phyloP scores from a whole-genome alignment of 441 rosid genomes.

The Omphalea diandra region DNA sequence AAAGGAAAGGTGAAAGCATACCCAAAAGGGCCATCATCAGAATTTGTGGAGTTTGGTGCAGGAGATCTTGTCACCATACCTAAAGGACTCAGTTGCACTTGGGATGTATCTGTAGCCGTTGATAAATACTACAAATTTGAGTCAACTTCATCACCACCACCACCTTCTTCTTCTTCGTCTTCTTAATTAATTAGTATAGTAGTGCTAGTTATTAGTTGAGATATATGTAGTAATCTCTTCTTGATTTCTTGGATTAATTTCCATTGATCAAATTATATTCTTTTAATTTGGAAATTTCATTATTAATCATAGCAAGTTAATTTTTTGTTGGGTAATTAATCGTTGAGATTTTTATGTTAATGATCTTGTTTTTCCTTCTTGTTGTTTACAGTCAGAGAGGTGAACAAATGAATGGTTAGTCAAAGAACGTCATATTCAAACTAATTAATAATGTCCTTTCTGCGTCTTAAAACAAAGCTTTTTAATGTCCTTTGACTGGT shows the following conservation, averaged over 20 bases:
- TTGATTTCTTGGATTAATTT: not conserved
- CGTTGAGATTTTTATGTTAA: not conserved
- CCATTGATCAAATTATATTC: too few species aligned
- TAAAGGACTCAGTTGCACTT: slow-evolving; percentile 83
- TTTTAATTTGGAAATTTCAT: too few species aligned
- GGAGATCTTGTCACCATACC: slow-evolving; percentile 91
- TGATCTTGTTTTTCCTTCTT: not conserved
- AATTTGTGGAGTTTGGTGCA: slow-evolving; percentile 80
- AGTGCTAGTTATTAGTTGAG: too few species aligned
- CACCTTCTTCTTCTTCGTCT: slow-evolving; percentile 18
- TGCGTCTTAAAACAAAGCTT: slow-evolving; percentile 23
- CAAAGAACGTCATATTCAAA: slow-evolving; percentile 41
- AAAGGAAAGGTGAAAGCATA: slow-evolving; percentile 81
- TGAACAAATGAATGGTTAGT: slow-evolving; percentile 26
- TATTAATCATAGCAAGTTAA: too few species aligned
- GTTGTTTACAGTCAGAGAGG: slow-evolving; percentile 34
- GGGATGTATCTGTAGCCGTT: slow-evolving; percentile 85
- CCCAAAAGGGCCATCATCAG: slow-evolving; percentile 54
- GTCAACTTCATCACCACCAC: slow-evolving; percentile 34
- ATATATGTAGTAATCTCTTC: too few species aligned
- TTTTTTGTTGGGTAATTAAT: not conserved
- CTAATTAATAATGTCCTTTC: slow-evolving; percentile 23
- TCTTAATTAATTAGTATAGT: too few species aligned
- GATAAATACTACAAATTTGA: slow-evolving; percentile 85
- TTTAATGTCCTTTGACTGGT: slow-evolving; percentile 45